These are phyloP conservation scores for Helicocarpus griseus DNA, from an alignment of 2,329 filamentous ascomycete species.

Conservation along the genomic window DNA sequence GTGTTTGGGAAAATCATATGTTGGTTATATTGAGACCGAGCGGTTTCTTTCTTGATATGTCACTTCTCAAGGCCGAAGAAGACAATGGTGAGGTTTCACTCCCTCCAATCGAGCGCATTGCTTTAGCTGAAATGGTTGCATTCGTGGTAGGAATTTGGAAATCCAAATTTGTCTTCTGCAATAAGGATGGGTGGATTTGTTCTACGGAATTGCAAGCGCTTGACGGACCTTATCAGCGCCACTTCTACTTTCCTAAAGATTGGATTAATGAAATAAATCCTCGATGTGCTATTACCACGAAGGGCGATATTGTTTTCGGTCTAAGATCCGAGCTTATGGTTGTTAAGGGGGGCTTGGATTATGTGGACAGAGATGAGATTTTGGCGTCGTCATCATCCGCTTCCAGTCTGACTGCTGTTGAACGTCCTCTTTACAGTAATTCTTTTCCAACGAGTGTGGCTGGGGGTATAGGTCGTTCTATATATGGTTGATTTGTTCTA, in stretches of 20 bases:
- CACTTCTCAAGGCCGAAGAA: conserved; percentile 9
- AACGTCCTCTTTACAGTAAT: too few relatives aligned
- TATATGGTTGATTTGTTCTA: too few relatives aligned
- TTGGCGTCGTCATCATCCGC: background rate
- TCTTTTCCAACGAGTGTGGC: too few relatives aligned
- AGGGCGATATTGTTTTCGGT: conserved; percentile 19
- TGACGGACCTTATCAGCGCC: conserved; percentile 13
- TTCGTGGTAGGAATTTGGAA: conserved; percentile 15
- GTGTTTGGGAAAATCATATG: conserved; percentile 16
- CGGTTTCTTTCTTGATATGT: conserved; percentile 11
- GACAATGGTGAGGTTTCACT: background rate
- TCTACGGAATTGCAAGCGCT: conserved; percentile 14
- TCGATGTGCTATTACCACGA: conserved; percentile 13
- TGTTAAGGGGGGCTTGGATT: conserved; percentile 19
- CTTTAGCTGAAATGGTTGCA: conserved; percentile 9
- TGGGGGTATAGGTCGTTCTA: too few relatives aligned
- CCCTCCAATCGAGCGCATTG: background rate
- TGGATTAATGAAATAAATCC: conserved; percentile 21
- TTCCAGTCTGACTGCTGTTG: too few relatives aligned
- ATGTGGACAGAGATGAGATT: conserved; percentile 3
- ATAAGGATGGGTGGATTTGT: conserved; percentile 21
- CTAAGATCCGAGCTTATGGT: conserved; percentile 18
- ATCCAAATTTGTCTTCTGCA: conserved; percentile 19
- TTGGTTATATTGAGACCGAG: conserved; percentile 8
- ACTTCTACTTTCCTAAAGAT: conserved; percentile 26